Evolutionary conservation across 352 stramenopile species (phyloP), one percentile per base, ranked within the genome.

Genomic region (Phytophthora meadii): DNA sequence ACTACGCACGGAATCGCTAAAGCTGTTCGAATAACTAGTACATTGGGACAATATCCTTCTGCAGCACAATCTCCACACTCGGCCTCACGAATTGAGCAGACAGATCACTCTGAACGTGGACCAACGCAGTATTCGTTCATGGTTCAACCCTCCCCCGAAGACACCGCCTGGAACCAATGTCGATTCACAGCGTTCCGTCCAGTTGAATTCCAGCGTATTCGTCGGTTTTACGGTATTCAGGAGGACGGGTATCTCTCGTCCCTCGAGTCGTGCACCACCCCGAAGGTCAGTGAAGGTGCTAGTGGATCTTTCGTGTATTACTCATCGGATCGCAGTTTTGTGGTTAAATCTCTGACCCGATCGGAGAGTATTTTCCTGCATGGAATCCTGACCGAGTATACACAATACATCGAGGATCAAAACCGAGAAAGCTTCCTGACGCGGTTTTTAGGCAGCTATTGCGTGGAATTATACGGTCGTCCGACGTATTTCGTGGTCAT

Each of bases 281-380:
- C 88, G 0, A 91, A 90, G 48, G 76, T 97, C 22, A 87, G 77
- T 44, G 89, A 95, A 64, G 89, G 88, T 45, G 81, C 86, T 2
- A 92, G 78, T 11, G 89, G 84, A 1, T 89, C 79, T 28, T 96
- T 95, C 70, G 85, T 96, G 41, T 96, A 93, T 41, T 94, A 89
- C 56, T 93, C 87, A 2, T 74, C 60, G 15, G 84, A 94, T 65
- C 75, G 79, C n/a, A 82, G 78, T 41, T 93, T 79, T 63, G 83
- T 97, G 12, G 84, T 95, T 32, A 97, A 96, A 62, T 92, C 84
- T 7, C 66, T 95, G 5, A 87, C 72, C 1, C 40, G 54, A 6
- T 61, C 76, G 14, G 89, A 97, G 52, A 84, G 76, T 45, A 28
- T 48, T 11, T 92, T 91, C 44, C 65, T 97, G 2, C 74, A 88